Evolutionary conservation across 768 basidiomycete species (phyloP), one percentile per base, ranked within the genome.

Genomic region (Hirschioporus abietinus): DNA sequence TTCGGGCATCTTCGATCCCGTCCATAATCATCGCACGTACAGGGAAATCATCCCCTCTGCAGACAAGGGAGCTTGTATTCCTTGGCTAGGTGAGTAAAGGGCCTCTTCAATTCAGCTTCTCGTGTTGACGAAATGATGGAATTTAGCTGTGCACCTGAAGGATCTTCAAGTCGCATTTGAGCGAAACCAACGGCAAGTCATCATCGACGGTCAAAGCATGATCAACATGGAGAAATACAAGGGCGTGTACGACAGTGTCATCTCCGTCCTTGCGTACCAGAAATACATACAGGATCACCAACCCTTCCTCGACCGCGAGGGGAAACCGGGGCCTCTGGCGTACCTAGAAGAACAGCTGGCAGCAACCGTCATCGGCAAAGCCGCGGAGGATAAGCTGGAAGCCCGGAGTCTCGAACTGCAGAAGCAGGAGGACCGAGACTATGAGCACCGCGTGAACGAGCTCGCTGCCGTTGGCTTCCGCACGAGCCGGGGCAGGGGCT

Each of bases 161-260:
- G 26, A 59, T 35, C 58, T 69, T 1, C 36, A 61, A 27, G 20
- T 58, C 18, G 65, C 58, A 64, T 65, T 60, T 26, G 59, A 67
- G 58, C 25, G 58, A 17, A 58, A 12, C 10, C 63, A 23, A 30
- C 18, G 25, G 1, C 23, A 30, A 2, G 59, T 78, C 23, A 65
- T 76, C 30, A 65, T 72, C 12, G 75, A 79, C 36, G 76, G 78
- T 24, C 74, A 70, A 18, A 71, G 73, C 1, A 70, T 83, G 61
- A 80, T 84, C 73, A 82, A 83, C 71, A 83, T 81, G 63, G 67
- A 74, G 63, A 78, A 80, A 58, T 82, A 80, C 66, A 60, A 71
- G 64, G 74, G 75, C 36, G 80, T 82, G 61, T 77, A 77, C 65
- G 74, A 78, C 17, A 75, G 75, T 23, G 71, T 83, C 60, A 76